Evolutionary conservation across 2,329 filamentous ascomycete genomes (phyloP), one percentile per base, ranked within the genome.

Genomic region (Monilinia polystroma): DNA sequence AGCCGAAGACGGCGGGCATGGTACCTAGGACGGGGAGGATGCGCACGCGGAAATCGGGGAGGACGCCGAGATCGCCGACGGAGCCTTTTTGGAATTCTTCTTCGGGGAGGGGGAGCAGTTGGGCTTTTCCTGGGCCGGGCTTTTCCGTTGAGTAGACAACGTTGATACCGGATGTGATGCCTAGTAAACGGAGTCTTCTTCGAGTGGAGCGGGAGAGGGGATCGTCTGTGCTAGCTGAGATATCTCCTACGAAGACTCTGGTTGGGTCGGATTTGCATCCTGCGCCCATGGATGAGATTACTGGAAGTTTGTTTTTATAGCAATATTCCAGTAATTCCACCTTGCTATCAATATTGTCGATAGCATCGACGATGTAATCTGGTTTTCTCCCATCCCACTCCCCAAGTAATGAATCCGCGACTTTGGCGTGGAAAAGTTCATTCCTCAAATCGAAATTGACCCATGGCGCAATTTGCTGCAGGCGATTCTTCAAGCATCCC

Each of bases 271-370:
- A 94, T 81, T 98, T 99, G 79, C 92, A 97, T 0, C 93, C 95
- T 0, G 95, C 95, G 0, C 95, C 95, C 93, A 98, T 98, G 43
- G 92, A 91, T 20, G 92, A 95, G 69, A 99, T 93, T 38, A 99
- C 92, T 0, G 87, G 89, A 35, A 98, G 81, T 1, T 84, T 82
- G 75, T 92, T 85, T 68, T 88, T 85, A 76, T 93, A 84, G 79
- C 95, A 99, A 79, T 96, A 96, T 74, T 92, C 88, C 52, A 99
- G 82, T 65, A 99, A 81, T 23, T 89, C 90, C 3, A 99, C 94
- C 80, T 99, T 99, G 64, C 92, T 96, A 63, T 97, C 92, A 70
- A 99, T 98, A 76, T 99, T 98, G 78, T 99, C 95, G 72, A 99
- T 99, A 29, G 94, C 96, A 78, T 99, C 95, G 47, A 99, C 87